These are phyloP conservation scores for Kuraishia ogatae DNA, from an alignment of 805 yeast genomes.

Conservation along the genomic window DNA sequence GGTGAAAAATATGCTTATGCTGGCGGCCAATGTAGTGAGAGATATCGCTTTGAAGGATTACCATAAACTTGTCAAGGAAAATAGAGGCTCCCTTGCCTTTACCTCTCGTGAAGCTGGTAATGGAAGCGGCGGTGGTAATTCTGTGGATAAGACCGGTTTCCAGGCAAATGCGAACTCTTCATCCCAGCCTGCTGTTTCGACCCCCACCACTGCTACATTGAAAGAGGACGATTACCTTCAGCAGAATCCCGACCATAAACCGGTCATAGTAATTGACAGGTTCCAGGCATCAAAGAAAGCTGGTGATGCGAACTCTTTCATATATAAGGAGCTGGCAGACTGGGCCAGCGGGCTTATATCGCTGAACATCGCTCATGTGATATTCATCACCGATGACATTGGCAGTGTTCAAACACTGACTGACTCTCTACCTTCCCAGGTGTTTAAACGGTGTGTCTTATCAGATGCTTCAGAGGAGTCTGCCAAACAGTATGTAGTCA, in stretches of 20 bases:
- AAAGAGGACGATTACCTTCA: constrained; percentile 79
- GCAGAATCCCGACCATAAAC: constrained; percentile 78
- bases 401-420: constrained; percentile 63
- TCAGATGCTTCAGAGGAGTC: constrained; percentile 74
- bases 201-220: constrained; percentile 13
- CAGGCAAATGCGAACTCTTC: background rate
- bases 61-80: constrained; percentile 17
- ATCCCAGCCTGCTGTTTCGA: constrained; percentile 8
- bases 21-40: constrained; percentile 67
- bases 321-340: constrained; percentile 69
- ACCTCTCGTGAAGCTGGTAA: constrained; percentile 9
- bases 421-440: constrained; percentile 77
- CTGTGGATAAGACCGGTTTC: background rate
- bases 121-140: constrained; percentile 9
- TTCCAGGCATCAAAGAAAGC: constrained; percentile 49
- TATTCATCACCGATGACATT: constrained; percentile 79
- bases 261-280: constrained; percentile 77
- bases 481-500: constrained; percentile 61
- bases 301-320: constrained; percentile 48
- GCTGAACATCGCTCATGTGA: constrained; percentile 81
- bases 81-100: constrained; percentile 11
- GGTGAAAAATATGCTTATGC: constrained; percentile 68
- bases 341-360: constrained; percentile 81
- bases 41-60: constrained; percentile 45
- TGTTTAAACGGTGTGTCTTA: constrained; percentile 63